These are phyloP conservation scores for Arabidopsis suecica DNA, from an alignment of 345 rosid species.

Conservation along the genomic window DNA sequence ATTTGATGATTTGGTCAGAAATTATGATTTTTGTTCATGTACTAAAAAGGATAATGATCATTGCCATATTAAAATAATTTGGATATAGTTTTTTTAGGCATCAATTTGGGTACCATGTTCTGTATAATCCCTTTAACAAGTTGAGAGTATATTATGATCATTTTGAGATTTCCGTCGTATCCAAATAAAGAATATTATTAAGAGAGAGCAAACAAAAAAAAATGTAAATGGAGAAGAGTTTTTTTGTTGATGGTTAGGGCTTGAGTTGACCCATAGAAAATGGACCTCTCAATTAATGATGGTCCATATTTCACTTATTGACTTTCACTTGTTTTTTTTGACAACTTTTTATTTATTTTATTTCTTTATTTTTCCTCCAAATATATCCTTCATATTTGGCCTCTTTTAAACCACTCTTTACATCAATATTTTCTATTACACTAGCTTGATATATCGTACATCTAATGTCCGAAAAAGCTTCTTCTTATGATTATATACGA, in stretches of 20 bases:
- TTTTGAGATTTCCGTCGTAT: slow-evolving; percentile 1
- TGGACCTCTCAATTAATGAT: slow-evolving; percentile 19
- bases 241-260: slow-evolving; percentile 30
- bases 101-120: slow-evolving; percentile 3
- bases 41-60: background rate
- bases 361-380: background rate
- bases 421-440: background rate
- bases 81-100: background rate
- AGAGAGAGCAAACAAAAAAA: background rate
- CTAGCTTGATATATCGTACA: background rate
- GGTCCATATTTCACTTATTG: slow-evolving; percentile 32
- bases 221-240: background rate
- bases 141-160: slow-evolving; percentile 14
- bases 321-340: slow-evolving; percentile 5
- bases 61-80: background rate
- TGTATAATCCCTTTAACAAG: background rate
- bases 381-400: background rate
- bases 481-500: slow-evolving; percentile 1
- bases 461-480: background rate
- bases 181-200: slow-evolving; percentile 20
- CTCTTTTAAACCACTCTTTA: slow-evolving; percentile 4
- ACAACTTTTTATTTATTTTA: background rate
- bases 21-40: background rate
- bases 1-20: background rate
- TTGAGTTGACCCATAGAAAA: slow-evolving; percentile 30